Base-by-base conservation (phyloP, 129 eudicot genomes). In the Silybum marianum region DNA sequence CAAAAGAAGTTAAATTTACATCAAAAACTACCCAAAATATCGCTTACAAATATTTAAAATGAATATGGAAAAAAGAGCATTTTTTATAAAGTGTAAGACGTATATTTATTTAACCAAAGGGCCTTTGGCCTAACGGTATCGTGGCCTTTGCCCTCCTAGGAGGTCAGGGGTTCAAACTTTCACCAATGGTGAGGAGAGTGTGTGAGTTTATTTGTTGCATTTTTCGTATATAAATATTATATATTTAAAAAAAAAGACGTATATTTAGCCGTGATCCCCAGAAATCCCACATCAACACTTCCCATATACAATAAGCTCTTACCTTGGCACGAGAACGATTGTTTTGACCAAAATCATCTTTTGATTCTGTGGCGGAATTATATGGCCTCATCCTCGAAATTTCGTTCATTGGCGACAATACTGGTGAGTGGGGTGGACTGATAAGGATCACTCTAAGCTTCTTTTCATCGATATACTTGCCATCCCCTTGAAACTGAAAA, bases 361-460 rank as follows among this genome's bases (percentile, higher is more conserved):
- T 51, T 28, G 60, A 75, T 69, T 42, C 77, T 13, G 69, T 30
- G 66, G 77, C 70, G 32, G 87, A 82, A 51, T 71, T 39, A 76
- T 77, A 73, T 58, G 82, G 86, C 38, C 70, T 76, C 75, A 76
- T 86, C 79, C 88, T 75, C 62, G 73, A 71, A 42, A 71, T 85
- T 79, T 63, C 88, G 69, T 82, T 89, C 73, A 84, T 86, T 46
- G 93, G 91, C 44, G 91, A 80, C 75, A 86, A 46, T 54, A 54
- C 83, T 14, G 97, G 93, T 21, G 93, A 91, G 74, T 48, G 46
- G 25, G 90, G 88, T 74, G 93, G 93, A 71, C 88, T 84, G 65
- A 86, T 74, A 67, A 91, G 92, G 75, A 87, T 51, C 87, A 89
- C 97, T 75, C 84, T 88, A 69, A 91, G 85, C 91, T 86, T 91